Evolutionary conservation across 2,329 filamentous ascomycete genomes (phyloP).

Genomic region (Fusarium sp.): DNA sequence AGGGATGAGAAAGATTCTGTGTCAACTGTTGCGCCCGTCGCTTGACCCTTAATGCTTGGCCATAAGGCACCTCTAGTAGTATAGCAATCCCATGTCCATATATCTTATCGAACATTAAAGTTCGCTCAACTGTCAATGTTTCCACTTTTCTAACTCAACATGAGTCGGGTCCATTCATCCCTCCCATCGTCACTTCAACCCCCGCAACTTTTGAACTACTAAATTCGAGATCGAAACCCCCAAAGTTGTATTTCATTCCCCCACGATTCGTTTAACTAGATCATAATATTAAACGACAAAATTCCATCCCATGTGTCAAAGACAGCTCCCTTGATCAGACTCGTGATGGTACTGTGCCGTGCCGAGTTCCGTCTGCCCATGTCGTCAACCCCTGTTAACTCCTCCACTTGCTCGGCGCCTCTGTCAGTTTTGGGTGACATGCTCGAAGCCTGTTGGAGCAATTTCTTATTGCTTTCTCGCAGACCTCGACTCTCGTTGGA

Average conservation of each 20-base stretch:
- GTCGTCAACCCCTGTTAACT: conserved; percentile 19
- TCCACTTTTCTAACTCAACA: conserved; percentile 19
- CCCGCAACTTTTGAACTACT: conserved; percentile 29
- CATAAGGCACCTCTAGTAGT: conserved; percentile 9
- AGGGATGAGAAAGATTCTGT: background rate
- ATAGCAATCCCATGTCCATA: conserved; percentile 6
- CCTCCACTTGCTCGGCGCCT: conserved; percentile 39
- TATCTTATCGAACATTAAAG: conserved; percentile 18
- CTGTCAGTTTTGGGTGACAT: conserved; percentile 34
- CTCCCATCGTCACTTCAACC: conserved; percentile 5
- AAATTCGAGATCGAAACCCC: conserved; percentile 23
- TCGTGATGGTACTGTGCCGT: conserved; percentile 25
- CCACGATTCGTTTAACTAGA: conserved; percentile 20
- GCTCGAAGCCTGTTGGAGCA: conserved; percentile 20
- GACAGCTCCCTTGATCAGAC: conserved; percentile 15
- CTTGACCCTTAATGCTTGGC: conserved; percentile 5
- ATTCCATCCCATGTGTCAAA: conserved; percentile 16
- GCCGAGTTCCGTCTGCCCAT: conserved; percentile 42
- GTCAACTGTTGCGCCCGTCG: conserved; percentile 5
- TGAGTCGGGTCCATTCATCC: conserved; percentile 7
- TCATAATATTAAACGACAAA: background rate
- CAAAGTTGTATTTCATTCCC: conserved; percentile 31
- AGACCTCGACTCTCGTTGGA: conserved; percentile 5
- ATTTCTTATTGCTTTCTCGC: conserved; percentile 4
- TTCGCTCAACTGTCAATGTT: conserved; percentile 18